Base-by-base conservation (phyloP, 2,329 filamentous ascomycete species). In the Phaeosphaeriaceae sp. region DNA sequence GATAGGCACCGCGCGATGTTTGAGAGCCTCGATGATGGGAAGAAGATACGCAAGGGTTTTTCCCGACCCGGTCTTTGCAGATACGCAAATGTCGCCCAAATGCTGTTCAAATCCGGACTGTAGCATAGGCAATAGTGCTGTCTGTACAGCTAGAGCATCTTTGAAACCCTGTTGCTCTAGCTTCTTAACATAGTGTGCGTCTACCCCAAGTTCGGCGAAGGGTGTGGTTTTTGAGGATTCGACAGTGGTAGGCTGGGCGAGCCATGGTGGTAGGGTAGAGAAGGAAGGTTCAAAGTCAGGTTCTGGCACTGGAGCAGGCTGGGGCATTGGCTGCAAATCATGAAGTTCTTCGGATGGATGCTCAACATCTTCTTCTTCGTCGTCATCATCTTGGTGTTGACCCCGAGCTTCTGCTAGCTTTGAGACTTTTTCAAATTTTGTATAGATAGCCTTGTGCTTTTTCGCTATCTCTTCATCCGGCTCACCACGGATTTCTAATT, bases 41-140 rank as follows among this genome's bases (percentile, higher is more conserved):
- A 99, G 77, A 0, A 93, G 84, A 66, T 99, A 99, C 0, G 93
- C 89, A 13, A 99, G 74, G 0, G 94, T 99, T 71, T 99, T 99
- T 48, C 94, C 94, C 0, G 94, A 97, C 7, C 94, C 94, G 0
- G 94, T 99, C 1, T 93, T 89, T 0, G 95, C 94, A 6, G 92
- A 94, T 2, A 99, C 87, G 36, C 96, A 87, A 4, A 99, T 74
- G 70, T 99, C 94, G 4, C 90, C 89, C 1, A 83, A 76, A 29
- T 85, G 81, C 29, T 82, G 77, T 47, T 82, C 78, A 34, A 82
- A 80, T 0, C 82, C 83, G 17, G 84, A 86, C 3, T 96, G 78
- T 4, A 99, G 81, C 33, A 96, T 79, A 1, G 93, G 92, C 20
- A 99, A 81, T 0, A 94, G 82, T 1, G 87, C 86, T 4, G 89